A percentile compares a stretch with the other conserved stretches of the same genome.
phyloP scores from a whole-genome alignment of 805 yeast genomes.

The Pichia californica region DNA sequence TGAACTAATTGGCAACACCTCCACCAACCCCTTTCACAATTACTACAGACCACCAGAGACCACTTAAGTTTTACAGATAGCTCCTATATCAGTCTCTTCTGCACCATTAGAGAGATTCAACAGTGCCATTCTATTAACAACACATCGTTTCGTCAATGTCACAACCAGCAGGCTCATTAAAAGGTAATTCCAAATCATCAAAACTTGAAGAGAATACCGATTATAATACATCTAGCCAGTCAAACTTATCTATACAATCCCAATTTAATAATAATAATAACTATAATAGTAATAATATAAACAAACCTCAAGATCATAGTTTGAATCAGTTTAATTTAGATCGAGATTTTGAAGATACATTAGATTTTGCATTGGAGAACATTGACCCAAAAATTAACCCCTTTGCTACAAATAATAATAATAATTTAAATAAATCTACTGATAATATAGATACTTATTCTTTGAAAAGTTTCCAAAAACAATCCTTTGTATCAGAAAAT shows the following conservation, averaged over 20 bases:
- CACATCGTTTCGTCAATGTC: conserved; percentile 7
- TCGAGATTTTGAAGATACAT: conserved; percentile 54
- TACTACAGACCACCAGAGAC: no score
- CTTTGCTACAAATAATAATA: neutral
- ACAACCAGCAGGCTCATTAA: conserved; percentile 5
- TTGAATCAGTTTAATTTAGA: conserved; percentile 44
- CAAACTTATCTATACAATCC: no score
- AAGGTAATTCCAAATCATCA: neutral
- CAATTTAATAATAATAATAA: neutral
- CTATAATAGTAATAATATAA: neutral
- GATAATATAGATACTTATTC: conserved; percentile 24
- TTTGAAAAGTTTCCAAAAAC: conserved; percentile 22
- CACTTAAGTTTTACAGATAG: no score
- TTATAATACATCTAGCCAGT: no score
- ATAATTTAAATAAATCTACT: conserved; percentile 21
- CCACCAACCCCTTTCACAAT: no score
- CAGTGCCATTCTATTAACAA: no score
- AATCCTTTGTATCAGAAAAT: conserved; percentile 2
- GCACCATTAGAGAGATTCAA: no score
- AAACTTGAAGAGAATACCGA: conserved; percentile 1
- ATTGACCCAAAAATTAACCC: conserved; percentile 32
- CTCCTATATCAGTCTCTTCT: no score
- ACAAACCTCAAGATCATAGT: conserved; percentile 18
- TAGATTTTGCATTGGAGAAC: conserved; percentile 60
- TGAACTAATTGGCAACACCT: no score